phyloP scores from a whole-genome alignment of 148 eudicot species.

The Cornus kousa region DNA sequence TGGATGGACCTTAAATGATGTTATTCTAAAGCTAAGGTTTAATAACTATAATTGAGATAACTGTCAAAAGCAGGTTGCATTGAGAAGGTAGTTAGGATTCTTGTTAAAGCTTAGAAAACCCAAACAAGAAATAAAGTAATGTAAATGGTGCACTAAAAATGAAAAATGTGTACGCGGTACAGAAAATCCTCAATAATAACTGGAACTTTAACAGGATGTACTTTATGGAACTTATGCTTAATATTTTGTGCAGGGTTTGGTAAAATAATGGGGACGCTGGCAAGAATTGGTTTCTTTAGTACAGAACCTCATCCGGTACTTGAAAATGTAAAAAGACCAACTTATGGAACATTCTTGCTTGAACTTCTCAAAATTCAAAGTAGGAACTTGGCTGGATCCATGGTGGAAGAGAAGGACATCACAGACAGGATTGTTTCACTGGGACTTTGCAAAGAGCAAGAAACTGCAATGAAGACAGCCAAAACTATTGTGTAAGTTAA shows the following conservation, averaged over 20 bases:
- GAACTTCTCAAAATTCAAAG: slow-evolving; percentile 48
- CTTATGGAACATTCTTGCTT: slow-evolving; percentile 52
- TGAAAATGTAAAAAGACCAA: slow-evolving; percentile 44
- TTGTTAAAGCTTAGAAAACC: too few relatives aligned
- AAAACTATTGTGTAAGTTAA: slow-evolving; percentile 71
- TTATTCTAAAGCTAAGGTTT: background rate
- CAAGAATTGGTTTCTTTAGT: slow-evolving; percentile 78
- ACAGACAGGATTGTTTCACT: slow-evolving; percentile 52
- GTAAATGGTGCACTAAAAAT: background rate
- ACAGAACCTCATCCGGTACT: slow-evolving; percentile 47
- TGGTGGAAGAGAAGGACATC: slow-evolving; percentile 47
- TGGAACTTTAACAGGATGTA: background rate
- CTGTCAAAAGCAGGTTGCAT: slow-evolving; percentile 3
- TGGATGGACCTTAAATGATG: slow-evolving; percentile 6
- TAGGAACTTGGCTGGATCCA: slow-evolving; percentile 21
- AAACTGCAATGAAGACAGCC: slow-evolving; percentile 63
- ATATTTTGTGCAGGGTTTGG: slow-evolving; percentile 63
- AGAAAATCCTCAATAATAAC: background rate
- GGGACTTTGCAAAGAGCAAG: slow-evolving; percentile 61
- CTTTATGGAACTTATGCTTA: background rate
- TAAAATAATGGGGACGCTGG: slow-evolving; percentile 76
- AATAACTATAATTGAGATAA: background rate
- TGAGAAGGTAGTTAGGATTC: background rate
- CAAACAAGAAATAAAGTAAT: background rate
- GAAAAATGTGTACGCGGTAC: background rate